These are phyloP conservation scores for Ormosia emarginata DNA, from an alignment of 306 rosid species.

Conservation along the genomic window DNA sequence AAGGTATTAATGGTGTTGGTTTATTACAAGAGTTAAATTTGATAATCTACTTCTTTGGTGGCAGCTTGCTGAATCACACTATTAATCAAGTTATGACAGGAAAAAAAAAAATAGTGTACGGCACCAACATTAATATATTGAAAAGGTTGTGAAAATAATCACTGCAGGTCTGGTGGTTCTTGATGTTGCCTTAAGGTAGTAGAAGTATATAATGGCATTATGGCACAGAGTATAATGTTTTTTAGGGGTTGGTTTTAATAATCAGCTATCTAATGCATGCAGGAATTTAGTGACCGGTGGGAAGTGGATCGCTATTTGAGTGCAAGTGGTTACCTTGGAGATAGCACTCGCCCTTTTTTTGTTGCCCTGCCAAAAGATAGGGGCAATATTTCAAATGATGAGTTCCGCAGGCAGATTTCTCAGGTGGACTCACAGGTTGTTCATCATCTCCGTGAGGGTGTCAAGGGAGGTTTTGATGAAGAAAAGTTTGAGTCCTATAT, in stretches of 20 bases:
- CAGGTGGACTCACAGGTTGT: constrained; percentile 84
- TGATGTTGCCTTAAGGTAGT: background rate
- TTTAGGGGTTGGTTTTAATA: constrained; percentile 20
- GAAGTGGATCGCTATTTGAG: constrained; percentile 98
- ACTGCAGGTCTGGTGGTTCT: background rate
- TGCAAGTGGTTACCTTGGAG: constrained; percentile 96
- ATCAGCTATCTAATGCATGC: constrained; percentile 25
- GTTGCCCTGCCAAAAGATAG: constrained; percentile 93
- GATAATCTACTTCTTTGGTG: constrained; percentile 21
- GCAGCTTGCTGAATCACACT: background rate
- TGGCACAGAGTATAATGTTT: background rate
- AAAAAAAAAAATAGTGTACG: too few species aligned
- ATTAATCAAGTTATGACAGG: background rate
- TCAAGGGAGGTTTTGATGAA: constrained; percentile 91
- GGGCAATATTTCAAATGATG: constrained; percentile 81
- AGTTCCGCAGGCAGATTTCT: constrained; percentile 87
- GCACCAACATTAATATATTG: background rate
- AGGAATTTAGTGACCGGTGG: constrained; percentile 95
- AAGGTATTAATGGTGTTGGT: constrained; percentile 48
- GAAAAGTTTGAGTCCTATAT: constrained; percentile 71
- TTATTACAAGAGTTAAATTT: constrained; percentile 46
- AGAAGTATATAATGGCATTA: background rate
- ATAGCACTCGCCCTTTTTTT: constrained; percentile 68
- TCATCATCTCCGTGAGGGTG: constrained; percentile 74
- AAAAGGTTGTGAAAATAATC: background rate